phyloP scores from a whole-genome alignment of 2,329 filamentous ascomycete genomes.

The Thielaviopsis ethacetica region DNA sequence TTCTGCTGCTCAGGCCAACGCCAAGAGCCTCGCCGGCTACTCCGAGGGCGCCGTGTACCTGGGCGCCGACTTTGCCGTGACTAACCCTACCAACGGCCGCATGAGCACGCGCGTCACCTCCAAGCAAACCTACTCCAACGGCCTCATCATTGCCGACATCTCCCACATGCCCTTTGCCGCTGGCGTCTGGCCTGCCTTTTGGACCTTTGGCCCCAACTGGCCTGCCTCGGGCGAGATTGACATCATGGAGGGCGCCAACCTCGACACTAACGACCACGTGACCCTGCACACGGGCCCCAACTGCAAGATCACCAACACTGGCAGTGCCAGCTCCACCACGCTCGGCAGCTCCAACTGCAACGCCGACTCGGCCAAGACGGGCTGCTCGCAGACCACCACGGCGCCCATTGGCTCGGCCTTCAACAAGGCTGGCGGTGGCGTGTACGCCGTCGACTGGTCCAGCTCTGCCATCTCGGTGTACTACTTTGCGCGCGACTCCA shows the following conservation, averaged over 20 bases:
- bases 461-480: constrained; percentile 55
- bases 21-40: constrained; percentile 40
- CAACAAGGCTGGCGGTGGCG: constrained; percentile 51
- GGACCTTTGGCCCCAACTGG: constrained; percentile 53
- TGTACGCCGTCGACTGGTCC: constrained; percentile 68
- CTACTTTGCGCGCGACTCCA: constrained; percentile 55
- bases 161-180: constrained; percentile 56
- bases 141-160: constrained; percentile 58
- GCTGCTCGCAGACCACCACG: constrained; percentile 40
- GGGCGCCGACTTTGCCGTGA: constrained; percentile 48
- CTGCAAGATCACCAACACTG: constrained; percentile 41
- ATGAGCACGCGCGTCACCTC: constrained; percentile 54
- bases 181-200: constrained; percentile 63
- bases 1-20: constrained; percentile 38
- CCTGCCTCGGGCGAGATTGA: constrained; percentile 59
- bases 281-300: constrained; percentile 50
- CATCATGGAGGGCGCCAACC: constrained; percentile 64
- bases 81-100: constrained; percentile 41
- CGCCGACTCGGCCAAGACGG: constrained; percentile 31
- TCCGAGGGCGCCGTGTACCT: constrained; percentile 43
- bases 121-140: constrained; percentile 48
- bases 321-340: constrained; percentile 28
- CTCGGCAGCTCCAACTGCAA: constrained; percentile 41
- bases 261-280: constrained; percentile 39
- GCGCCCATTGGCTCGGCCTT: constrained; percentile 51